These are phyloP conservation scores for Teratosphaeria pseudoeucalypti DNA, from an alignment of 2,329 filamentous ascomycete genomes.

Conservation along the genomic window DNA sequence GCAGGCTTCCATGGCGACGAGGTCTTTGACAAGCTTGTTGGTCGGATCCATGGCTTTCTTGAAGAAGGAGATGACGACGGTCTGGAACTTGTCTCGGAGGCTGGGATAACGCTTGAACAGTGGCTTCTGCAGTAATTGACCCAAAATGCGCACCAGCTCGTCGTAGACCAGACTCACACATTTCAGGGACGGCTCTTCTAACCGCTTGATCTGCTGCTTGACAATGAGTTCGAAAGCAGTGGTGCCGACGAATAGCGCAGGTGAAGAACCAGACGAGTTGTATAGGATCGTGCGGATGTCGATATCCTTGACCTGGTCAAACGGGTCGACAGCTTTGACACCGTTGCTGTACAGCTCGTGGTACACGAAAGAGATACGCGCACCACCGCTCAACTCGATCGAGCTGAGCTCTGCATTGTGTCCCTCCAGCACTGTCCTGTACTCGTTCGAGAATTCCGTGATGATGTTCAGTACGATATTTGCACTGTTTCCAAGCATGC, in stretches of 20 bases:
- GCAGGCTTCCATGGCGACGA: conserved; percentile 90
- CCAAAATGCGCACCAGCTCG: conserved; percentile 89
- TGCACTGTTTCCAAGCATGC: conserved; percentile 87
- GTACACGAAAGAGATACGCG: conserved; percentile 98
- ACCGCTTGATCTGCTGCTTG: conserved; percentile 93
- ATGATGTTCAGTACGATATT: conserved; percentile 99
- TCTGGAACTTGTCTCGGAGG: conserved; percentile 94
- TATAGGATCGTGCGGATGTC: conserved; percentile 95
- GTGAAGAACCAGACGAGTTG: conserved; percentile 98
- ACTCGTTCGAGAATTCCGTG: conserved; percentile 96
- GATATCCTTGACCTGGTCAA: conserved; percentile 92
- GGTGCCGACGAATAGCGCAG: conserved; percentile 91
- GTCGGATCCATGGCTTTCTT: conserved; percentile 98
- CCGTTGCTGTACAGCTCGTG: conserved; percentile 97
- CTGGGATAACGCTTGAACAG: conserved; percentile 87
- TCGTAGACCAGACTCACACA: conserved; percentile 97
- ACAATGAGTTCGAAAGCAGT: conserved; percentile 98
- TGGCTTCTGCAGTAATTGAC: conserved; percentile 77
- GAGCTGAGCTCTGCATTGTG: conserved; percentile 95
- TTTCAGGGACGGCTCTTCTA: conserved; percentile 94
- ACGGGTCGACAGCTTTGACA: conserved; percentile 94
- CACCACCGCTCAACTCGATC: conserved; percentile 87
- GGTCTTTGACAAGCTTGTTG: conserved; percentile 88
- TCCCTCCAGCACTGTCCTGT: conserved; percentile 88
- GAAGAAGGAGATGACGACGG: conserved; percentile 86